Evolutionary conservation across 78 protist species (phyloP).

Genomic region (slime mould (Dictyostelium discoideum)): dicty_2.7 NC_007088.5:4439501-4440000

Average conservation of each 20-base stretch:
- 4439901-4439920: neutral
- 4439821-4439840: neutral
- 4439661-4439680: slow-evolving; percentile 20
- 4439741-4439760: neutral
- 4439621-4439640: slow-evolving; percentile 17
- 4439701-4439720: slow-evolving; percentile 6
- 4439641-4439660: slow-evolving; percentile 44
- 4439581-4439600: slow-evolving; percentile 71
- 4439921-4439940: neutral
- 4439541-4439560: slow-evolving; percentile 39
- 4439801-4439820: neutral
- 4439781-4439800: slow-evolving; percentile 19
- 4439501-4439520: slow-evolving; percentile 16
- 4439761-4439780: slow-evolving; percentile 15
- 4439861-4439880: slow-evolving; percentile 58
- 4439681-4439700: slow-evolving; percentile 61
- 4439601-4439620: slow-evolving; percentile 29
- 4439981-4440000: slow-evolving; percentile 7
- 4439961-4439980: neutral
- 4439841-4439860: slow-evolving; percentile 27
- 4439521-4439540: slow-evolving; percentile 25
- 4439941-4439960: neutral
- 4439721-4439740: slow-evolving; percentile 14
- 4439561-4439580: slow-evolving; percentile 34
- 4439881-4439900: slow-evolving; percentile 23